Percentiles rank a stretch among this genome's conserved stretches.
Conservation (phyloP, 1,139 yeast genomes). For the Zygoascus meyerae region DNA sequence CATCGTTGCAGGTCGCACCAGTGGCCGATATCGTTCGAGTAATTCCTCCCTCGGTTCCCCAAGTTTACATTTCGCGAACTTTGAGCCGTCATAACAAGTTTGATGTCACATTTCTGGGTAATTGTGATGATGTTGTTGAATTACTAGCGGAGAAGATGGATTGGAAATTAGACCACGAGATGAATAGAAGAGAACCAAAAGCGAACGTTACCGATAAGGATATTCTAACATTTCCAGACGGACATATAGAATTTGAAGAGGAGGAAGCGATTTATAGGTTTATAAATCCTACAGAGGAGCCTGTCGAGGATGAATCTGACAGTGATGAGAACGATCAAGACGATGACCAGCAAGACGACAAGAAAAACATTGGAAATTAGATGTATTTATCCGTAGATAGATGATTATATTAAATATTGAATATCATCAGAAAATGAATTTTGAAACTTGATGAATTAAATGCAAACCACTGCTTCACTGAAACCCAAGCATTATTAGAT, state of each 20-base stretch:
- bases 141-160: conserved; percentile 54
- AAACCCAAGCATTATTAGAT: conserved; percentile 19
- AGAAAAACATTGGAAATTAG: neutral
- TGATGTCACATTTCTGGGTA: conserved; percentile 74
- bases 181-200: conserved; percentile 26
- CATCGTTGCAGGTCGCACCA: conserved; percentile 92
- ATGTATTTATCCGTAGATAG: neutral
- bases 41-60: conserved; percentile 69
- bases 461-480: neutral
- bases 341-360: neutral
- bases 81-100: conserved; percentile 75
- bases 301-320: neutral
- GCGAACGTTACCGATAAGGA: neutral
- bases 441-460: neutral
- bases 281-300: neutral
- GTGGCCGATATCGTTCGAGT: conserved; percentile 88
- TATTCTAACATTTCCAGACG: conserved; percentile 19
- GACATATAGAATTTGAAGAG: conserved; percentile 20
- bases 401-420: neutral
- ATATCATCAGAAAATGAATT: neutral
- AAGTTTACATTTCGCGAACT: conserved; percentile 74
- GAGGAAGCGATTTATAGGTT: conserved; percentile 24
- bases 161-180: conserved; percentile 64
- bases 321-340: conserved; percentile 4
- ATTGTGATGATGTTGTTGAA: conserved; percentile 81